Evolutionary conservation across 169 alveolate genomes (phyloP), one percentile per base, ranked within the genome.

Genomic region (Fabrea salina): DNA sequence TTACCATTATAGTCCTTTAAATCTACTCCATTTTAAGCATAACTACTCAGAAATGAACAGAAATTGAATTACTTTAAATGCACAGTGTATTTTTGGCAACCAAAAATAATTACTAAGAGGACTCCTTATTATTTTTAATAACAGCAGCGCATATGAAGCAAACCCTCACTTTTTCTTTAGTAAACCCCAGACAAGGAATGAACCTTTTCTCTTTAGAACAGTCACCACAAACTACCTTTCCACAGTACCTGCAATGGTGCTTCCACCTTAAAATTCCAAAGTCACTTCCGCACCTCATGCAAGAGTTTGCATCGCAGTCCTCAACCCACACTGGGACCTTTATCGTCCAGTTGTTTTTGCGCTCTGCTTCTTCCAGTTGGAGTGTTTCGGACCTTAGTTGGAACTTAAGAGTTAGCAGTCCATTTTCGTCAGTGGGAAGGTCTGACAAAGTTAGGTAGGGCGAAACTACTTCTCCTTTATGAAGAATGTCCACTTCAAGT

Each of bases 341-440:
- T 44, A 11, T 16, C 11, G 16, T 16, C 53, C 53, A 44, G 22
- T 44, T 11, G 16, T 44, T 11, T 44, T 44, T 11, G 16, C 22
- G 11, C 53, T 11, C 11, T 11, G 53, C 53, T 44, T 44, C 53
- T 16, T 44, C 53, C 11, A 44, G 11, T 44, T 44, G 22, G 11
- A 11, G 11, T 11, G 53, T 44, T 44, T 44, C 53, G 22, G 11
- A 11, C 16, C 16, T 11, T 16, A 44, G 11, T 44, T 66, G 41
- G 32, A 76, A 82, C 44, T 82, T 75, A 7, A 82, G 70, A 2
- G 39, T 79, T 8, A 82, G 81, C 2, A 82, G 49, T 3, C 49
- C 27, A 19, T 32, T 43, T 7, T 37, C 39, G 85, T 84, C 75
- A 35, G 27, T 57, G 25, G n/a, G 22, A 19, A 67, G 85, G 16